Base-by-base conservation (phyloP, 2,329 filamentous ascomycete genomes). In the Colletotrichum tropicale region DNA sequence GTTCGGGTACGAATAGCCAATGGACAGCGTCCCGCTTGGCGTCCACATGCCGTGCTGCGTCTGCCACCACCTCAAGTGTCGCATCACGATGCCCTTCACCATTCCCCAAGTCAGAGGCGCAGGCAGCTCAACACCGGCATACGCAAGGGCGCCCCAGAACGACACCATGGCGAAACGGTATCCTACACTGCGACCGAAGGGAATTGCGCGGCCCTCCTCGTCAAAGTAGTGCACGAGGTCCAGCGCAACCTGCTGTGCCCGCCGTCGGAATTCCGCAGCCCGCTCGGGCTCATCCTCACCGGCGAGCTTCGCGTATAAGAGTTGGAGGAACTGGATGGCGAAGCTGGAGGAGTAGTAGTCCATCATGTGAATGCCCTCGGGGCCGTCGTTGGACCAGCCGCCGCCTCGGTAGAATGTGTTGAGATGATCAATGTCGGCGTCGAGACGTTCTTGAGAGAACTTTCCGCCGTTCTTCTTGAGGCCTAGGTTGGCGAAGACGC, bases 111-210 rank as follows among this genome's bases (percentile, higher is more conserved):
- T 94, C 69, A 96, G 85, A 0, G 94, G 94, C 9, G 88, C 88
- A 0, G 94, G 94, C 7, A 95, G 88, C 69, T 95, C 93, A 66
- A 95, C 92, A 78, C 92, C 92, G 6, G 94, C 94, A 80, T 95
- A 95, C 2, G 93, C 94, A 32, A 96, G 85, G 0, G 94, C 93
- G 15, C 93, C 93, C 94, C 94, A 96, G 85, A 96, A 96, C 1
- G 92, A 94, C n/a, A 93, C 92, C 92, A 96, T 96, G 65, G 94
- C 94, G 82, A 95, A 96, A n/a, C 94, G 91, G 82, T 96, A 96
- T 8, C 93, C 94, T 66, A 96, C 89, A 68, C 93, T 95, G 64
- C 94, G 90, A 5, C 94, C 94, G 78, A 95, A 96, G 0, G 94
- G 94, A 67, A 95, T 94, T 3, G 93, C 89, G 28, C 93, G 89